Evolutionary conservation across 2,329 filamentous ascomycete genomes (phyloP).

Genomic region (Penicillium crustosum): DNA sequence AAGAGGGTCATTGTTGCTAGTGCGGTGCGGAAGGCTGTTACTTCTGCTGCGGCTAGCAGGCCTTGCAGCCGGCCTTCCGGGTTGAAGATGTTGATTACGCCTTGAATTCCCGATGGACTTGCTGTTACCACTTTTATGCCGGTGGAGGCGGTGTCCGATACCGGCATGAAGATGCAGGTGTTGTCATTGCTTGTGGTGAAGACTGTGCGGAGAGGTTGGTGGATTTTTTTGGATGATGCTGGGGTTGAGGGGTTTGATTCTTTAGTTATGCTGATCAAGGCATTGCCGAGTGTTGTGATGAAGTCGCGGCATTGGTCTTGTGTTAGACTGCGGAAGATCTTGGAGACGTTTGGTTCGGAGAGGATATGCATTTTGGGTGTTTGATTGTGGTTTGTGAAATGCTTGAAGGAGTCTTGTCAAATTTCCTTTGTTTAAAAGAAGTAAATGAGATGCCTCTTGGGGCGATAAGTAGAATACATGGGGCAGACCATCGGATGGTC

Average conservation of each 20-base stretch:
- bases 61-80: constrained; percentile 63
- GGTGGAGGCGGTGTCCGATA: constrained; percentile 61
- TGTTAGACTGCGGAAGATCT: constrained; percentile 35
- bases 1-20: constrained; percentile 69
- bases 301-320: constrained; percentile 36
- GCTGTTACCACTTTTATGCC: constrained; percentile 72
- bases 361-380: constrained; percentile 35
- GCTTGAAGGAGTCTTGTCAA: too few relatives aligned
- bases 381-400: background rate
- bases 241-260: constrained; percentile 28
- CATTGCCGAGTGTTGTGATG: constrained; percentile 37
- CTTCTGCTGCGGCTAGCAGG: constrained; percentile 68
- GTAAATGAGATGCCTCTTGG: background rate
- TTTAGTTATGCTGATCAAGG: constrained; percentile 34
- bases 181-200: constrained; percentile 43
- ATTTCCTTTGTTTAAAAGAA: background rate
- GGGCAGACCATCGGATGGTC: constrained; percentile 2
- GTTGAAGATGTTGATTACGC: constrained; percentile 68
- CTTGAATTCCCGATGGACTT: constrained; percentile 51
- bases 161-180: constrained; percentile 74
- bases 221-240: constrained; percentile 33
- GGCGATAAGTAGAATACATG: background rate
- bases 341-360: constrained; percentile 35
- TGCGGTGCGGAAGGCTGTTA: constrained; percentile 80
- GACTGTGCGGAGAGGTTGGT: constrained; percentile 46